Evolutionary conservation across 2,329 filamentous ascomycete species (phyloP), one percentile per base, ranked within the genome.

Genomic region (Colletotrichum kahawae): DNA sequence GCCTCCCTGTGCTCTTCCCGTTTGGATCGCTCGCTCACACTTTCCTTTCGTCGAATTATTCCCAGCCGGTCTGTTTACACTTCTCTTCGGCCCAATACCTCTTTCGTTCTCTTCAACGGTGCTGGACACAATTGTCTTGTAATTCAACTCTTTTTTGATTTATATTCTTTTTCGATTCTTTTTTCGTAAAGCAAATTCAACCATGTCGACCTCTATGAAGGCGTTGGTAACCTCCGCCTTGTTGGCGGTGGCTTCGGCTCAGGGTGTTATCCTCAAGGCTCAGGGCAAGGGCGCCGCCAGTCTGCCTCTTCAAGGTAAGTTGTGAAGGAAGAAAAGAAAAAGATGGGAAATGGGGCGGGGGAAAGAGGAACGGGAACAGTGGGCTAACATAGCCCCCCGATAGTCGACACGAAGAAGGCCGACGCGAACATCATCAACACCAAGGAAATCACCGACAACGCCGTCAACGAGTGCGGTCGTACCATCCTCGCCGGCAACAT

Each of bases 391-490:
- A 51, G n/a, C 84, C 90, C 80, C 80, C 91, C 91, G 24, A 2
- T 57, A 88, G 87, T 93, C 76, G 87, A 90, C 92, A 13, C 91
- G 18, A 93, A 92, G 85, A 91, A 93, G 79, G 89, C 90, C 76
- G 92, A 93, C 71, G 87, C 91, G 7, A 92, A 91, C 69, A 88
- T 93, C 79, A 93, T 93, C 82, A 87, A 88, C 68, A 89, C 91
- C 72, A 88, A 87, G 14, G 87, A 91, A 83, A 88, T 90, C 77
- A 73, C 77, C 6, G 82, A 85, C 64, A 90, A 90, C 77, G 81
- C 88, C 8, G 90, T 90, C 64, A 91, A 90, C 77, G 86, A 89
- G 71, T 93, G 92, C 80, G 92, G 92, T 56, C 88, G 92, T 74
- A 94, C 92, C 10, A 86, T 92, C 79, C 81, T 90, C 67, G 80